Conservation (phyloP, 2,329 filamentous ascomycete species). For the Penicillium sp. region DNA sequence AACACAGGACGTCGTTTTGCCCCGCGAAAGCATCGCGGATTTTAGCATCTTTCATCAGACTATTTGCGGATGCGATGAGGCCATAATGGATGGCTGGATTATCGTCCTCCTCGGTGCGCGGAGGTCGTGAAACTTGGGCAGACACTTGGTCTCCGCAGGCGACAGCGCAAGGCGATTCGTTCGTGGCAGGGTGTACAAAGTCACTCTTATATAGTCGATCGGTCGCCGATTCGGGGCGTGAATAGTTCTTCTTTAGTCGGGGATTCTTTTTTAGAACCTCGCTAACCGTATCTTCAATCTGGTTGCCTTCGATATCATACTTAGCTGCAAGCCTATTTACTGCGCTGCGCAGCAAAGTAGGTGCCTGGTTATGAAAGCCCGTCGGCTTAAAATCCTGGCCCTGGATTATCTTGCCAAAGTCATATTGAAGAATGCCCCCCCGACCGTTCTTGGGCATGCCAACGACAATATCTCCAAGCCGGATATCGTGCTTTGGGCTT, state of each 20-base stretch:
- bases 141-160: not conserved
- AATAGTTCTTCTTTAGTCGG: constrained; percentile 3
- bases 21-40: not conserved
- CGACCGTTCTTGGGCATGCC: not conserved
- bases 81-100: not conserved
- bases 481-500: constrained; percentile 27
- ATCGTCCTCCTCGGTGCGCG: not conserved
- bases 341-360: constrained; percentile 7
- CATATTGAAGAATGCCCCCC: constrained; percentile 19
- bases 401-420: constrained; percentile 20
- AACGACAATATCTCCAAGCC: constrained; percentile 19
- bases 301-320: constrained; percentile 8
- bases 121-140: not conserved
- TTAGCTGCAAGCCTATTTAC: constrained; percentile 11
- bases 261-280: not conserved
- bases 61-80: not conserved
- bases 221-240: not conserved
- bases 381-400: constrained; percentile 14
- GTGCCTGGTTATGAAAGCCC: constrained; percentile 19
- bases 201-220: constrained; percentile 10
- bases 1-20: constrained; percentile 13
- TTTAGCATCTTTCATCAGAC: not conserved
- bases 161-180: not conserved
- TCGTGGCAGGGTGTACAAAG: not conserved
- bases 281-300: constrained; percentile 1